Percentiles rank a stretch among this genome's conserved stretches.
Evolutionary conservation across 192 early-diverging fungal genomes (phyloP).

Genomic region (Blastocladiella britannica): DNA sequence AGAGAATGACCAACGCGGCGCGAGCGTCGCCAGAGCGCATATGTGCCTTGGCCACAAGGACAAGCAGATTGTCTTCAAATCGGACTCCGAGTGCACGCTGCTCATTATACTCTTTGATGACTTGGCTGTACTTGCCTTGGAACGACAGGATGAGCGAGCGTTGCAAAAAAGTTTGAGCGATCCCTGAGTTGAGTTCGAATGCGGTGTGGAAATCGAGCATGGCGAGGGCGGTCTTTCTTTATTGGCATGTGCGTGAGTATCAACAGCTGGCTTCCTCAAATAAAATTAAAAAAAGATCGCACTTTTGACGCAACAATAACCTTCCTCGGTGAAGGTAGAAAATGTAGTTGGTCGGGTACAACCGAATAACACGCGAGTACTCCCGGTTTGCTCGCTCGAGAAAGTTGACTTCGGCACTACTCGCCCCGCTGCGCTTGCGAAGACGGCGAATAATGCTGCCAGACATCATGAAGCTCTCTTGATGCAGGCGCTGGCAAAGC

Average conservation of each 20-base stretch:
- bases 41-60: conserved; percentile 27
- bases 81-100: conserved; percentile 11
- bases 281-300: not conserved
- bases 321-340: conserved; percentile 28
- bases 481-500: conserved; percentile 21
- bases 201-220: conserved; percentile 31
- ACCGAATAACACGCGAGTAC: conserved; percentile 25
- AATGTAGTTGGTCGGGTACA: conserved; percentile 23
- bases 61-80: conserved; percentile 21
- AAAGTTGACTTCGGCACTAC: not conserved
- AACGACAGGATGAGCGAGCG: conserved; percentile 27
- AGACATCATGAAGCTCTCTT: conserved; percentile 8
- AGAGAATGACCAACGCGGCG: not conserved
- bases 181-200: conserved; percentile 30
- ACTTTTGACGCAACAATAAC: conserved; percentile 20
- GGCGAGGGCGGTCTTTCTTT: conserved; percentile 20
- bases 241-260: too few relatives aligned
- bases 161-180: conserved; percentile 28
- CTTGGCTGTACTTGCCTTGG: conserved; percentile 27
- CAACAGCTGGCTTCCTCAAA: too few relatives aligned
- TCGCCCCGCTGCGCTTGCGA: not conserved
- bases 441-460: not conserved
- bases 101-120: conserved; percentile 26
- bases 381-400: conserved; percentile 21
- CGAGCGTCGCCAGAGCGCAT: conserved; percentile 14